phyloP scores from a whole-genome alignment of 2,329 filamentous ascomycete genomes.

The Fusarium virguliforme region DNA sequence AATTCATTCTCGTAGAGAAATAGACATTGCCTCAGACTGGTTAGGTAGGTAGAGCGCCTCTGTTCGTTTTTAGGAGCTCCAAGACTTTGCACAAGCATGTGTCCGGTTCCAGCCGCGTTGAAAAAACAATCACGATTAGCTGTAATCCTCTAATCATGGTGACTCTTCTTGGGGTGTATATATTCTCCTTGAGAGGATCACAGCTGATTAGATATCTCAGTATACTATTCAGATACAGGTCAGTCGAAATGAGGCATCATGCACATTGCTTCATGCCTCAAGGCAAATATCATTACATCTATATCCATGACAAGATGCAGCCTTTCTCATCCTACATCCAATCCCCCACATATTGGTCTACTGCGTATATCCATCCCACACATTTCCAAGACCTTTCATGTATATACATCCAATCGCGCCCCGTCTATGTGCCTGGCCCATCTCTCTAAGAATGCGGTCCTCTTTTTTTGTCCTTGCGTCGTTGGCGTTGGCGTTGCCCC shows the following conservation, averaged over 20 bases:
- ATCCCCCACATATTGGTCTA: constrained; percentile 12
- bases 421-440: constrained; percentile 40
- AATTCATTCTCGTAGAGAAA: not conserved
- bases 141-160: too few species aligned
- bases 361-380: constrained; percentile 15
- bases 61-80: not conserved
- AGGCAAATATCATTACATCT: constrained; percentile 33
- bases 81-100: not conserved
- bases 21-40: not conserved
- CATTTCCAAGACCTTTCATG: constrained; percentile 20
- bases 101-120: not conserved
- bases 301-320: constrained; percentile 25
- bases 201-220: not conserved
- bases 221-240: too few species aligned
- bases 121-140: too few species aligned
- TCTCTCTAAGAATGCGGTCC: constrained; percentile 40
- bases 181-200: not conserved
- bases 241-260: too few species aligned
- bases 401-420: constrained; percentile 36
- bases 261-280: constrained; percentile 6
- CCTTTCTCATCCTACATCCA: constrained; percentile 27
- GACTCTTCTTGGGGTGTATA: not conserved
- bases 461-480: constrained; percentile 28
- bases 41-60: not conserved
- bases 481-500: not conserved